Conservation (phyloP, 768 basidiomycete genomes). For the Mycena kentingensis region DNA sequence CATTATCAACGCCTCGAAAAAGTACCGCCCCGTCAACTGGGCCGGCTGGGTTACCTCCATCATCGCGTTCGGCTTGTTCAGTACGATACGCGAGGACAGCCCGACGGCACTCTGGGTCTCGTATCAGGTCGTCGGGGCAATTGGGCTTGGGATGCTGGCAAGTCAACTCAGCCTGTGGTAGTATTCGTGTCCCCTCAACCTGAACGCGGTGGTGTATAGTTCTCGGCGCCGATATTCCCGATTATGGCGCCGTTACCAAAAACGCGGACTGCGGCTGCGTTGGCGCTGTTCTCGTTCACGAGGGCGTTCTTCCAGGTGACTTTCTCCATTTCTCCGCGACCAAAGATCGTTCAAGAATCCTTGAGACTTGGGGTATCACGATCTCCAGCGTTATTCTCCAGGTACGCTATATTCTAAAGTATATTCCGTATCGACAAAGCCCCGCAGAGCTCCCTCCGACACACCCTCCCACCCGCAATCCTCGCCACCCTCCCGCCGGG, state of each 20-base stretch:
- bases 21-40: neutral
- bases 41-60: neutral
- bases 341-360: neutral
- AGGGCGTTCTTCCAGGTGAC: neutral
- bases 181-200: neutral
- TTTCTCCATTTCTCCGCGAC: neutral
- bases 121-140: neutral
- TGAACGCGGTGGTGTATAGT: too few relatives aligned
- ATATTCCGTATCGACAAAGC: neutral
- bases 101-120: neutral
- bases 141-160: neutral
- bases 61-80: neutral
- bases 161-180: neutral
- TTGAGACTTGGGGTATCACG: neutral
- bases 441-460: neutral
- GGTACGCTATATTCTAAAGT: neutral
- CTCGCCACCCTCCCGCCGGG: neutral
- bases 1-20: neutral
- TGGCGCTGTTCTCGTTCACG: neutral
- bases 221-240: neutral
- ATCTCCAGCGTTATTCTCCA: neutral
- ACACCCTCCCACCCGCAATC: neutral
- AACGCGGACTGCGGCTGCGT: neutral
- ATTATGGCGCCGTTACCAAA: neutral
- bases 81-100: neutral